Evolutionary conservation across 495 filamentous ascomycete species (phyloP), one percentile per base, ranked within the genome.

Genomic region (Lophium mytilinum): DNA sequence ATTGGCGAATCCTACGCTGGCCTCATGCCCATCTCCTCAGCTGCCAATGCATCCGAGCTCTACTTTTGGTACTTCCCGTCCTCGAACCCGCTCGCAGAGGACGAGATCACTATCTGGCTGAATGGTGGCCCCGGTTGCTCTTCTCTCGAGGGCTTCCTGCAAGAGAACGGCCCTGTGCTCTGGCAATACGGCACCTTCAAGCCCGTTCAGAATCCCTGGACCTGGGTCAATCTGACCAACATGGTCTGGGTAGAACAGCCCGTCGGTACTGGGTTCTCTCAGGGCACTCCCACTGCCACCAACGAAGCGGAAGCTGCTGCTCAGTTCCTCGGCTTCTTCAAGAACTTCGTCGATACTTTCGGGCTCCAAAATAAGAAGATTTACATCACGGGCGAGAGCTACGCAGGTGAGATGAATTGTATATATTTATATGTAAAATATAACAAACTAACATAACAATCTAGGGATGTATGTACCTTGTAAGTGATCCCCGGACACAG

Each of bases 181-280:
- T 74, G 71, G 71, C 70, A 74, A 57, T 71, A 69, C 37, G 71
- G 71, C 33, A 73, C 71, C n/a, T 66, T 50, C 57, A 60, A 60
- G 53, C 62, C 58, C 19, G 63, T 69, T 24, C 40, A 56, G 35
- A 66, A 67, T 41, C 62, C 63, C 1, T 66, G 60, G 66, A 78
- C 76, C 10, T 90, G 84, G 85, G 75, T 78, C 30, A 89, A 86
- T 40, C 72, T 93, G 42, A 89, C 87, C 46, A 90, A 90, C 63
- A 75, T 89, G 60, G 75, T 90, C 46, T 90, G 81, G 70, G 70
- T 89, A 17, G 86, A 89, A 50, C 87, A 91, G 62, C 88, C 88
- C 0, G 82, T 89, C 12, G 86, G 88, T 36, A 88, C 86, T 9
- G 88, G 83, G 4, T 86, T 79, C 60, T 74, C 78, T 1, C 73